phyloP scores from a whole-genome alignment of 345 rosid species.

The Zanthoxylum bungeanum region DNA sequence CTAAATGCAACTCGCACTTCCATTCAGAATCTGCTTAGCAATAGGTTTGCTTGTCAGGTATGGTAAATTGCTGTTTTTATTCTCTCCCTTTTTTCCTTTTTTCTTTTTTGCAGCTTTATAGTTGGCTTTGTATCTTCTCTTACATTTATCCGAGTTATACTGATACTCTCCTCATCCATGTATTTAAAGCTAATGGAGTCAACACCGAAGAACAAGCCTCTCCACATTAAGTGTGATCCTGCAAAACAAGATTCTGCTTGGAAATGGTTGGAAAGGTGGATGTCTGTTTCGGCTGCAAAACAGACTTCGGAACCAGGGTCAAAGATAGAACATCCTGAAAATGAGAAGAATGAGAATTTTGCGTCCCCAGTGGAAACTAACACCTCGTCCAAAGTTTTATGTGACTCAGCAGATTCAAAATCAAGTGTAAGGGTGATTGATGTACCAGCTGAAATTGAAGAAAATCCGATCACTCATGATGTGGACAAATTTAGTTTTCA shows the following conservation, averaged over 20 bases:
- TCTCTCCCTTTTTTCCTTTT: no score
- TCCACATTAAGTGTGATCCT: slow-evolving; percentile 76
- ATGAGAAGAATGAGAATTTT: slow-evolving; percentile 27
- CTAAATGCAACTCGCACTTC: slow-evolving; percentile 40
- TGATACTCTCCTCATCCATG: not conserved
- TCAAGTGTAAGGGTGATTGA: slow-evolving; percentile 25
- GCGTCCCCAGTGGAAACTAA: slow-evolving; percentile 23
- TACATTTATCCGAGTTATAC: not conserved
- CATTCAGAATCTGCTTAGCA: slow-evolving; percentile 65
- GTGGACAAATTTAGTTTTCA: slow-evolving; percentile 29
- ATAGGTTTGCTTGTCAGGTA: slow-evolving; percentile 88
- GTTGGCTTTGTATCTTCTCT: not conserved
- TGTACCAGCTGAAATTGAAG: slow-evolving; percentile 33
- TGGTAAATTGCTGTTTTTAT: slow-evolving; percentile 3
- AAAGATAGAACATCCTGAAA: slow-evolving; percentile 30
- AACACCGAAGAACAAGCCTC: slow-evolving; percentile 60
- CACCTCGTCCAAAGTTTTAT: slow-evolving; percentile 31
- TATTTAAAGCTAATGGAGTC: slow-evolving; percentile 73
- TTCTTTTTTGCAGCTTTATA: slow-evolving; percentile 10
- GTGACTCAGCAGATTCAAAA: slow-evolving; percentile 27
- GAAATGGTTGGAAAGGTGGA: slow-evolving; percentile 99
- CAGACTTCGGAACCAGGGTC: slow-evolving; percentile 32
- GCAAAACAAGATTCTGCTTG: slow-evolving; percentile 76
- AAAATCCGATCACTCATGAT: slow-evolving; percentile 34
- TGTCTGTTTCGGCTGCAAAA: slow-evolving; percentile 55